Evolutionary conservation across 2,329 filamentous ascomycete species (phyloP).

Genomic region (Fusarium haematococcum): DNA sequence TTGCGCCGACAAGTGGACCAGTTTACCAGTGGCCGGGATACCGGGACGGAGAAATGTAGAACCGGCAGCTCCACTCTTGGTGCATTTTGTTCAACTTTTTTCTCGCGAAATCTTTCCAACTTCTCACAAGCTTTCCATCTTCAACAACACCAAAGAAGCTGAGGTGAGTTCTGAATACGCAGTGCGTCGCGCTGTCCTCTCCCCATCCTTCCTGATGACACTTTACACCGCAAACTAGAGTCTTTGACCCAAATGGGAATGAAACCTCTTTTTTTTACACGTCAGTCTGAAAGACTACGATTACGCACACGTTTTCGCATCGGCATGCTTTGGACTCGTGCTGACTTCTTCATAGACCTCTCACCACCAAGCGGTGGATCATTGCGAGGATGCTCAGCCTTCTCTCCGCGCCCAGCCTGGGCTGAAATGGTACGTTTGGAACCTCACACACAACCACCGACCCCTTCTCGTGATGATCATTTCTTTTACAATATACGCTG

Average conservation of each 20-base stretch:
- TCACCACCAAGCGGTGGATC: slow-evolving; percentile 46
- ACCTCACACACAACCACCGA: neutral
- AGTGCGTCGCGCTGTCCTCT: slow-evolving; percentile 15
- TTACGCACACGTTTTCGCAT: slow-evolving; percentile 31
- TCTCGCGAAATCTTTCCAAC: slow-evolving; percentile 40
- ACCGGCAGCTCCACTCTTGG: slow-evolving; percentile 29
- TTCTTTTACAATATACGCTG: slow-evolving; percentile 77
- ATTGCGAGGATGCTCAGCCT: slow-evolving; percentile 36
- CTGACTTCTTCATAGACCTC: slow-evolving; percentile 44
- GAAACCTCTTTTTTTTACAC: slow-evolving; percentile 82
- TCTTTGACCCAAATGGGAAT: slow-evolving; percentile 89
- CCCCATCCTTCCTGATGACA: slow-evolving; percentile 77
- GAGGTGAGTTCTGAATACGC: slow-evolving; percentile 42
- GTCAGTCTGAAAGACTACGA: slow-evolving; percentile 83
- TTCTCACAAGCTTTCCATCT: slow-evolving; percentile 28
- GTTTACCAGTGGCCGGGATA: neutral
- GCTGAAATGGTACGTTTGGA: slow-evolving; percentile 48
- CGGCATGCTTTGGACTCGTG: slow-evolving; percentile 24
- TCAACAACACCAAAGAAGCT: slow-evolving; percentile 40
- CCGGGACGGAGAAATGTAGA: slow-evolving; percentile 30
- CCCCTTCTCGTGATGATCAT: slow-evolving; percentile 67
- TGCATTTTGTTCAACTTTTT: slow-evolving; percentile 46
- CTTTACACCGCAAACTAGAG: slow-evolving; percentile 93
- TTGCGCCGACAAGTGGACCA: slow-evolving; percentile 12
- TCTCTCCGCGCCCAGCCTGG: neutral